phyloP scores from a whole-genome alignment of 495 filamentous ascomycete genomes.

The Aspergillus heteromorphus region DNA sequence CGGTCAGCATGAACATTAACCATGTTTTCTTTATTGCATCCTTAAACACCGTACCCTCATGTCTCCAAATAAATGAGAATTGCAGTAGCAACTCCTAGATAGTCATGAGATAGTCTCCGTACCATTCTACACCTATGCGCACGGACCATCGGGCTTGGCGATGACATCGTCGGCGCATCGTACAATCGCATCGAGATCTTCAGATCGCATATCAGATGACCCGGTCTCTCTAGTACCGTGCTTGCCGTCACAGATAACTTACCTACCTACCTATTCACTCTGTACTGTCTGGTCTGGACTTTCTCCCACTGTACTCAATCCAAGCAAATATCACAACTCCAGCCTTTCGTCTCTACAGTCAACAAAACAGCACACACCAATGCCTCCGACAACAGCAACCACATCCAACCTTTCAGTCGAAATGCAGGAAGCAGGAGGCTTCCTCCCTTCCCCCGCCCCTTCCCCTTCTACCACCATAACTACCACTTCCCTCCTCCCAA shows the following conservation, averaged over 20 bases:
- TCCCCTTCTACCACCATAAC: slow-evolving; percentile 51
- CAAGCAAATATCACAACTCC: no score
- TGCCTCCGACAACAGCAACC: slow-evolving; percentile 7
- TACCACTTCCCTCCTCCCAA: slow-evolving; percentile 48
- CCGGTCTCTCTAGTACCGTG: no score
- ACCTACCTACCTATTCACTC: no score
- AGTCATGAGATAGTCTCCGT: neutral
- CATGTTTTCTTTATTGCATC: neutral
- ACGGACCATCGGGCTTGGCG: neutral
- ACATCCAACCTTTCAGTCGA: neutral
- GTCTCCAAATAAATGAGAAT: no score
- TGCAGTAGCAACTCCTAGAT: no score
- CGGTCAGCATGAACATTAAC: neutral
- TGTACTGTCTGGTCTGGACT: no score
- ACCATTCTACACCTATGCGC: neutral
- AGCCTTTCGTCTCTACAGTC: no score
- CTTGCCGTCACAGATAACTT: no score
- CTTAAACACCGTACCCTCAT: no score
- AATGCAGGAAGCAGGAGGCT: slow-evolving; percentile 33
- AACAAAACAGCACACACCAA: neutral
- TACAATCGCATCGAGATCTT: neutral
- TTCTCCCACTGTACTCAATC: no score
- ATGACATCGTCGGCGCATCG: neutral
- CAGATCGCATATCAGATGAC: no score
- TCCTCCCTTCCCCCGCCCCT: slow-evolving; percentile 44